Conservation (phyloP, 1,139 yeast species). For the Candida sojae region DNA sequence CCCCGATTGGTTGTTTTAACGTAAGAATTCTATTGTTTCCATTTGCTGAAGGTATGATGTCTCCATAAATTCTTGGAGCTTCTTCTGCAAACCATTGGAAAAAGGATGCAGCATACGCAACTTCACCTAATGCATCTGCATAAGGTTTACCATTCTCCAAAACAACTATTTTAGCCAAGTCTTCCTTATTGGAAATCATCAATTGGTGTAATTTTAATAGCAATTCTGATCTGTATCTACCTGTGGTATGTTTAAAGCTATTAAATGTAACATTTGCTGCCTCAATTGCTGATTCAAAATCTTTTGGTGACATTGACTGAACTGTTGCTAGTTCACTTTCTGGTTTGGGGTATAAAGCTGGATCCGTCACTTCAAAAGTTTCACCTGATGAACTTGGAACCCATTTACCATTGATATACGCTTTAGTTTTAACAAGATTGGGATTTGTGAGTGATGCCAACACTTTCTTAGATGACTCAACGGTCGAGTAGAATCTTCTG, state of each 20-base stretch:
- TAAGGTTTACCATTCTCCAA: constrained; percentile 86
- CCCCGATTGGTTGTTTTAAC: constrained; percentile 81
- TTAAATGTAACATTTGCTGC: constrained; percentile 39
- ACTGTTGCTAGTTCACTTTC: constrained; percentile 39
- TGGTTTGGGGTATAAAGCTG: constrained; percentile 35
- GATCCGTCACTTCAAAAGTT: constrained; percentile 47
- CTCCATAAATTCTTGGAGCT: constrained; percentile 77
- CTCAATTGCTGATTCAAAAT: constrained; percentile 40
- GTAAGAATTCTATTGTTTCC: constrained; percentile 62
- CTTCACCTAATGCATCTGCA: constrained; percentile 76
- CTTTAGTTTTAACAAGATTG: constrained; percentile 36
- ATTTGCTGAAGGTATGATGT: constrained; percentile 65
- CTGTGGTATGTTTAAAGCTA: constrained; percentile 37
- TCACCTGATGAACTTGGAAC: constrained; percentile 23
- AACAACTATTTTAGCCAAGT: constrained; percentile 70
- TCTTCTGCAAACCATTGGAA: constrained; percentile 89
- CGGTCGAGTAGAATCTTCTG: constrained; percentile 14
- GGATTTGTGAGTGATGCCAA: constrained; percentile 29
- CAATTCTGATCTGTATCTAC: constrained; percentile 40
- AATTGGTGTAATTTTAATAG: constrained; percentile 47
- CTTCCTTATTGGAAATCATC: constrained; percentile 67
- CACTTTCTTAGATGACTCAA: constrained; percentile 16
- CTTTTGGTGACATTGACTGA: constrained; percentile 33
- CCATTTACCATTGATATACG: constrained; percentile 50
- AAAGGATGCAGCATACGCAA: constrained; percentile 74